Percentiles rank a stretch among this genome's conserved stretches.
Conservation (phyloP, 257 asterid genomes). For the Nicotiana attenuata region DNA sequence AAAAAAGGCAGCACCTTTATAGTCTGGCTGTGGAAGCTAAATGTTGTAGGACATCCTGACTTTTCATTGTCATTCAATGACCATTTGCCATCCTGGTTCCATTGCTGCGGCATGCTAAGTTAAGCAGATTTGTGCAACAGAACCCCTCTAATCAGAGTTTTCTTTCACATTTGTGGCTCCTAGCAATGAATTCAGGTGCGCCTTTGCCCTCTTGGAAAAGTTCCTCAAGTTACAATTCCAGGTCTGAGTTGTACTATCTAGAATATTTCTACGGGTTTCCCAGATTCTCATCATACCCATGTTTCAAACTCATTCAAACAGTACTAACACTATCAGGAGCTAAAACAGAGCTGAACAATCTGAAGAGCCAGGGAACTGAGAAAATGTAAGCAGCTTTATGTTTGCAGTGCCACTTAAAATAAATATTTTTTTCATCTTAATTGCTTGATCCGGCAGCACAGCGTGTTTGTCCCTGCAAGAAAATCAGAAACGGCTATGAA, state of each 20-base stretch:
- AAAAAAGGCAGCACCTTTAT: neutral
- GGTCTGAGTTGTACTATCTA: neutral
- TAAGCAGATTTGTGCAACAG: neutral
- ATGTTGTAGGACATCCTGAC: neutral
- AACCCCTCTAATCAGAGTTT: neutral
- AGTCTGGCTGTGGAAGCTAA: neutral
- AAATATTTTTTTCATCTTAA: slow-evolving; percentile 43
- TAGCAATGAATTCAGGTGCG: neutral
- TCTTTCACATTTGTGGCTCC: neutral
- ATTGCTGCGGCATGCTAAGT: neutral
- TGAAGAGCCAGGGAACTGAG: slow-evolving; percentile 27
- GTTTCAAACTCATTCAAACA: slow-evolving; percentile 11
- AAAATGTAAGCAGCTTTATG: slow-evolving; percentile 37
- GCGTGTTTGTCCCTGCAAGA: slow-evolving; percentile 41
- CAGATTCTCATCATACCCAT: slow-evolving; percentile 29
- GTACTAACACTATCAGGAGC: slow-evolving; percentile 50
- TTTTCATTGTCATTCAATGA: neutral
- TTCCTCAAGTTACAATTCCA: neutral
- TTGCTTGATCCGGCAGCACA: slow-evolving; percentile 40
- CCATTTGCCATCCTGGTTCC: neutral
- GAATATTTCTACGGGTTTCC: slow-evolving; percentile 38
- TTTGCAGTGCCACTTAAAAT: slow-evolving; percentile 34
- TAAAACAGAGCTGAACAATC: slow-evolving; percentile 38
- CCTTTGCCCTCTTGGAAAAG: neutral
- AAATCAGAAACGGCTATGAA: neutral